Evolutionary conservation across 2,329 filamentous ascomycete species (phyloP).

Genomic region (Acrocalymma vagum): DNA sequence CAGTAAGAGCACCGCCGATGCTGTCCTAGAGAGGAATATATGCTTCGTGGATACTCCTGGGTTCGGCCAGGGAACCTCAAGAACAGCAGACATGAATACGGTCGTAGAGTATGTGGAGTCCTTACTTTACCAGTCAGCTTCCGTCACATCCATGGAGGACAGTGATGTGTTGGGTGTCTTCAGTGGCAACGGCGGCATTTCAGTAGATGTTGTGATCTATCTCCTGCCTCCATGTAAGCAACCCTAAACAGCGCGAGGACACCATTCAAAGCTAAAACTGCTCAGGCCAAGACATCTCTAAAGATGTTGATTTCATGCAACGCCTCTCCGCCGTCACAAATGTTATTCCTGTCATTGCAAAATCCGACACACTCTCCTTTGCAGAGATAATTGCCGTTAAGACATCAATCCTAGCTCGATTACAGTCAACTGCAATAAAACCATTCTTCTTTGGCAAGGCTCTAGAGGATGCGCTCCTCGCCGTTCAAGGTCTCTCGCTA

Average conservation of each 20-base stretch:
- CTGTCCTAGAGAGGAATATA: constrained; percentile 86
- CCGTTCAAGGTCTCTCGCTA: constrained; percentile 40
- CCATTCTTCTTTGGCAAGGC: constrained; percentile 71
- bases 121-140: constrained; percentile 70
- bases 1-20: constrained; percentile 73
- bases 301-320: constrained; percentile 76
- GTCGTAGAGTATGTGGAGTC: constrained; percentile 76
- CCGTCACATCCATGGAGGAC: constrained; percentile 70
- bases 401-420: constrained; percentile 63
- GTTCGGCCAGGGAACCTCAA: constrained; percentile 57
- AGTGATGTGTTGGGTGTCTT: constrained; percentile 79
- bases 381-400: constrained; percentile 69
- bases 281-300: constrained; percentile 50
- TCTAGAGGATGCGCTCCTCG: constrained; percentile 44
- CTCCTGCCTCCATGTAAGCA: constrained; percentile 74
- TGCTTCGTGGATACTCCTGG: constrained; percentile 91
- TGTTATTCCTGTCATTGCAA: constrained; percentile 82
- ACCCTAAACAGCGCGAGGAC: neutral
- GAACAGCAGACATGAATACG: constrained; percentile 31
- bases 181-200: constrained; percentile 80
- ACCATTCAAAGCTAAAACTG: constrained; percentile 30
- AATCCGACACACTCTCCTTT: constrained; percentile 72
- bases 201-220: constrained; percentile 88
- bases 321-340: constrained; percentile 79
- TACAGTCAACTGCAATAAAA: constrained; percentile 66